Percentiles rank a stretch among this genome's conserved stretches.
phyloP scores from a whole-genome alignment of 495 filamentous ascomycete genomes.

The Filosporella fistucella region DNA sequence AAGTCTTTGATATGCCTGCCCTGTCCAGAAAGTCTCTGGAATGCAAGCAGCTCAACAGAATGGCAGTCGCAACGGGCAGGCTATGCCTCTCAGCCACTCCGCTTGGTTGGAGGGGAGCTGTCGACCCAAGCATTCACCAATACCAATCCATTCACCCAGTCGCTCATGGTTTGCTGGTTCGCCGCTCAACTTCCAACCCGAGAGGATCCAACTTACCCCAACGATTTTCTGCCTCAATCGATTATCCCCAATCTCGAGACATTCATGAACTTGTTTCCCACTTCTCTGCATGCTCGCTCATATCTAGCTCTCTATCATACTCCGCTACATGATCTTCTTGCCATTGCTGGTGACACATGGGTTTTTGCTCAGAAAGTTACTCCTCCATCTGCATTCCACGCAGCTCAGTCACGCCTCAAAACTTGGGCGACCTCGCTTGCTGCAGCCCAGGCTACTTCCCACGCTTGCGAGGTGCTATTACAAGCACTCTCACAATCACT shows the following conservation, averaged over 20 bases:
- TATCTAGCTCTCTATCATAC: conserved; percentile 24
- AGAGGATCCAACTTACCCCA: conserved; percentile 4
- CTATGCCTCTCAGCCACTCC: conserved; percentile 4
- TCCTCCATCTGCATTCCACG: conserved; percentile 18
- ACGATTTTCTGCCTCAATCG: conserved; percentile 8
- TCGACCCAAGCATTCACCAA: background rate
- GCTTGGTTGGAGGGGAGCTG: conserved; percentile 7
- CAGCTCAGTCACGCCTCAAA: conserved; percentile 17
- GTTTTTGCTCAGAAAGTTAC: conserved; percentile 22
- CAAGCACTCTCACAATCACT: background rate
- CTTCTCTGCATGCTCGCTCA: conserved; percentile 12
- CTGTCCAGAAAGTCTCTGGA: conserved; percentile 20
- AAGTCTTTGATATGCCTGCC: conserved; percentile 11
- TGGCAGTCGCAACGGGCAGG: conserved; percentile 12
- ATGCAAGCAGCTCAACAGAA: conserved; percentile 17
- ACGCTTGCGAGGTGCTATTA: conserved; percentile 20
- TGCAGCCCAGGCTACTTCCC: conserved; percentile 18
- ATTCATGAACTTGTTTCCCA: conserved; percentile 10
- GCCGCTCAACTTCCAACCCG: conserved; percentile 13
- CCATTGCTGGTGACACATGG: conserved; percentile 25
- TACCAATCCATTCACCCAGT: conserved; percentile 12
- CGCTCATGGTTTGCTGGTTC: conserved; percentile 17
- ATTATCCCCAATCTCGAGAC: conserved; percentile 6
- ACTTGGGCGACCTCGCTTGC: conserved; percentile 16
- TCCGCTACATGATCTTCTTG: conserved; percentile 23